phyloP scores from a whole-genome alignment of 345 rosid species.

The Stellera chamaejasme region DNA sequence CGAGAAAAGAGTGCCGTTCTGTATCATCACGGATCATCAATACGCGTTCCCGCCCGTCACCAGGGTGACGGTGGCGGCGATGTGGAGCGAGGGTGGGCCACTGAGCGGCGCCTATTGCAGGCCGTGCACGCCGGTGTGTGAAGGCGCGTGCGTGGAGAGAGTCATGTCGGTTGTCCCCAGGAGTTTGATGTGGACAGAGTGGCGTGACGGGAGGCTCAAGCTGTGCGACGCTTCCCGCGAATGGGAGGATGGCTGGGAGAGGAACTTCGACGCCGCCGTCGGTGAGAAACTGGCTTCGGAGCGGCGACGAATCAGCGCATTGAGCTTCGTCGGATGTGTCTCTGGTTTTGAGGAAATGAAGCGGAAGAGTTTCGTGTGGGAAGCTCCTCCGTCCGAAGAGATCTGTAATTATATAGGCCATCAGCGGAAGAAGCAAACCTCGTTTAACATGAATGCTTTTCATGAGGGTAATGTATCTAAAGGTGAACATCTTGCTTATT shows the following conservation, averaged over 20 bases:
- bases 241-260: conserved; percentile 74
- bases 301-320: conserved; percentile 25
- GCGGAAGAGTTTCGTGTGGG: conserved; percentile 38
- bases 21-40: conserved; percentile 51
- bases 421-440: too few species aligned
- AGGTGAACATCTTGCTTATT: too few species aligned
- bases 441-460: too few species aligned
- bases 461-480: too few species aligned
- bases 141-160: conserved; percentile 43
- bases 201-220: conserved; percentile 41
- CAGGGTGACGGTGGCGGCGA: conserved; percentile 58
- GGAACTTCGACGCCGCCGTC: conserved; percentile 33
- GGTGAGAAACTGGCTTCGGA: conserved; percentile 35
- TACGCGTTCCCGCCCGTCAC: conserved; percentile 45
- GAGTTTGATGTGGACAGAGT: conserved; percentile 79
- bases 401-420: conserved; percentile 23
- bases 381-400: conserved; percentile 45
- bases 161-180: conserved; percentile 34
- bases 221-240: conserved; percentile 58
- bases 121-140: conserved; percentile 54
- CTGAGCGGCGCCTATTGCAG: conserved; percentile 89
- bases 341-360: conserved; percentile 46
- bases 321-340: conserved; percentile 30
- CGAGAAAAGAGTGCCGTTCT: conserved; percentile 48
- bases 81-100: conserved; percentile 51